Evolutionary conservation across 2,329 filamentous ascomycete genomes (phyloP), one percentile per base, ranked within the genome.

Genomic region (Exophiala sp.): DNA sequence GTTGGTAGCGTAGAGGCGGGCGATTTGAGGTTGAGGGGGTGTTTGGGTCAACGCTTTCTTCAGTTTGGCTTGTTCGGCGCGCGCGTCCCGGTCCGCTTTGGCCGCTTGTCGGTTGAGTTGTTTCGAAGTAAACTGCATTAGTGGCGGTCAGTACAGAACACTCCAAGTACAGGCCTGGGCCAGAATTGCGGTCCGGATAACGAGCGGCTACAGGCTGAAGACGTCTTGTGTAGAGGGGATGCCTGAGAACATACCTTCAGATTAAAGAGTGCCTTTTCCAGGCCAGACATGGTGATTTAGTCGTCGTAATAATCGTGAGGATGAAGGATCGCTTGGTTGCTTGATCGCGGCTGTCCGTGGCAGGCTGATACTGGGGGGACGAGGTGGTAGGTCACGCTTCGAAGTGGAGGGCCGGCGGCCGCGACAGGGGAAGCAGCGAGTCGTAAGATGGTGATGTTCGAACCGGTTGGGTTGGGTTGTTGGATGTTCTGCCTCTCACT

Each of bases 11-110:
- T 74, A 71, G 61, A 74, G 72, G 44, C 70, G 70, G 38, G 71
- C 70, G 59, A 74, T 73, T 57, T 73, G 70, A 55, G 73, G 71
- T 62, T 74, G 70, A 6, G 60, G 60, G 35, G 60, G 60, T 48
- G 65, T 70, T 52, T 70, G 69, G 53, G 71, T 72, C 63, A 74
- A 70, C 22, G 71, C 71, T 51, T 68, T 71, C 58, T 72, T 70
- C 43, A 71, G 68, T 63, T 73, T 73, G 38, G 67, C 66, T 53
- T 72, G 70, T 62, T 74, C 70, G n/a, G 70, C 63, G 55, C 72
- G 71, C 55, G 65, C 70, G 43, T 71, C 72, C 19, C 69, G 59
- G 59, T 73, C 70, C 16, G 71, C 71, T 45, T 70, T 69, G 46
- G 64, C 62, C 38, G 71, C 70, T 62, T 74, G 70, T 59, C 73